phyloP scores from a whole-genome alignment of 352 stramenopile species.

The Phytophthora niederhauseri region DNA sequence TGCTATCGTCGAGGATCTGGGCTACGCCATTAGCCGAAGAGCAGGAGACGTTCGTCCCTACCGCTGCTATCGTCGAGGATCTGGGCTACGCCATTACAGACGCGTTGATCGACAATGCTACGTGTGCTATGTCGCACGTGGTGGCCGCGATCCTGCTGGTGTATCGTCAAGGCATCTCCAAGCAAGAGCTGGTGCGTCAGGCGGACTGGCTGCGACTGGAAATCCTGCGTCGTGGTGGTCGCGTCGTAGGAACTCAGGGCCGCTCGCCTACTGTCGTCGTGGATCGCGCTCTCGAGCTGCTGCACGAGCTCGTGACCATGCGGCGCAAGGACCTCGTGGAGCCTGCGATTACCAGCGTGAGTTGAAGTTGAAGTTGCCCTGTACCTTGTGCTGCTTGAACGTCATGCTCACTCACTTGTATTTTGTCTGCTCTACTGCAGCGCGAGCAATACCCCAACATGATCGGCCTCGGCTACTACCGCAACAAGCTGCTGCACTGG shows the following conservation, averaged over 20 bases:
- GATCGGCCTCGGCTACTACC: slow-evolving; percentile 88
- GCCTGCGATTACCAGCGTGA: slow-evolving; percentile 74
- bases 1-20: slow-evolving; percentile 62
- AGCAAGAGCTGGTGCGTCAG: slow-evolving; percentile 71
- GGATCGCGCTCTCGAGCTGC: slow-evolving; percentile 65
- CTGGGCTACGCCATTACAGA: slow-evolving; percentile 81
- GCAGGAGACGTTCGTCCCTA: slow-evolving; percentile 44
- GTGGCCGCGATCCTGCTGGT: slow-evolving; percentile 78
- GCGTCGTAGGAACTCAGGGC: slow-evolving; percentile 74
- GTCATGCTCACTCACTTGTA: background rate
- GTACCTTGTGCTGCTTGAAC: background rate
- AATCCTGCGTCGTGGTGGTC: slow-evolving; percentile 70
- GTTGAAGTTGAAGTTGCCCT: slow-evolving; percentile 17
- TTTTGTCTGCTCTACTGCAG: slow-evolving; percentile 33
- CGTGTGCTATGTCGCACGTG: slow-evolving; percentile 77
- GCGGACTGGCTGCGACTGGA: slow-evolving; percentile 77
- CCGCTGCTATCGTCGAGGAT: slow-evolving; percentile 53
- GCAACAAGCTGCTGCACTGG: slow-evolving; percentile 90
- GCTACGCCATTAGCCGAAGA: slow-evolving; percentile 59
- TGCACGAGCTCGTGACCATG: slow-evolving; percentile 71
- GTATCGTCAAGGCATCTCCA: slow-evolving; percentile 81
- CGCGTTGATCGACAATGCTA: slow-evolving; percentile 66
- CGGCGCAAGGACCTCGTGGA: slow-evolving; percentile 81
- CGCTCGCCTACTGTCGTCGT: slow-evolving; percentile 70
- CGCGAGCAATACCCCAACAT: slow-evolving; percentile 86